Percentiles rank a stretch among this genome's conserved stretches.
phyloP scores from a whole-genome alignment of 1,284 basidiomycete genomes.

The Kalmanozyma brasiliensis region DNA sequence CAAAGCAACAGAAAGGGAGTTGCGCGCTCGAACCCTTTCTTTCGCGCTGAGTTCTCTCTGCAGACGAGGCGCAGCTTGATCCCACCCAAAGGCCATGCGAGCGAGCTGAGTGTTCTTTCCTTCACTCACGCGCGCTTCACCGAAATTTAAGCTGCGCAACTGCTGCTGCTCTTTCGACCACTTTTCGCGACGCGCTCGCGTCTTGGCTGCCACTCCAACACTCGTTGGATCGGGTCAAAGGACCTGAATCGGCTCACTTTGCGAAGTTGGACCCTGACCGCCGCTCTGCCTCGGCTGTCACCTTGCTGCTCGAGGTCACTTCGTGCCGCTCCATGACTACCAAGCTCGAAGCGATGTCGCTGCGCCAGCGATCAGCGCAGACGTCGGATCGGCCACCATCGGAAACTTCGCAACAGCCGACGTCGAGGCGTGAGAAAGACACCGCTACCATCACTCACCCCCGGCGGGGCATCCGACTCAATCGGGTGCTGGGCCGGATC shows the following conservation, averaged over 20 bases:
- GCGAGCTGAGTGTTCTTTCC: too few species aligned
- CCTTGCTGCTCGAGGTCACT: too few species aligned
- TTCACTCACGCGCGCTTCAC: too few species aligned
- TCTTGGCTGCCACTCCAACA: conserved; percentile 16
- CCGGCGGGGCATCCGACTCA: conserved; percentile 33
- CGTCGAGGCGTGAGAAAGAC: background rate
- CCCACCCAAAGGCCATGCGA: too few species aligned
- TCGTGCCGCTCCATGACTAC: too few species aligned
- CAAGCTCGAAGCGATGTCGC: conserved; percentile 12
- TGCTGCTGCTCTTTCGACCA: conserved; percentile 5
- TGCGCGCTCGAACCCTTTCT: too few species aligned
- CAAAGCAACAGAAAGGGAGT: too few species aligned
- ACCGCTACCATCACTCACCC: background rate
- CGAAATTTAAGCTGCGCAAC: background rate
- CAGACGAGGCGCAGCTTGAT: too few species aligned
- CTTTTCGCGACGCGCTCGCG: conserved; percentile 44
- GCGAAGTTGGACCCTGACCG: conserved; percentile 8
- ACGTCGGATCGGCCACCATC: conserved; percentile 5
- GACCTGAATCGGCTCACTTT: conserved; percentile 28
- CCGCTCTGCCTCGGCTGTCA: background rate
- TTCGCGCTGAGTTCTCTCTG: too few species aligned
- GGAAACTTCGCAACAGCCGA: conserved; percentile 7
- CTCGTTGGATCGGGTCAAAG: background rate
- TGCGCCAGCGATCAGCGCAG: conserved; percentile 21
- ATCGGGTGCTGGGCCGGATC: conserved; percentile 35